Conservation (phyloP, 2,329 filamentous ascomycete species). For the Akanthomyces lecanii region DNA sequence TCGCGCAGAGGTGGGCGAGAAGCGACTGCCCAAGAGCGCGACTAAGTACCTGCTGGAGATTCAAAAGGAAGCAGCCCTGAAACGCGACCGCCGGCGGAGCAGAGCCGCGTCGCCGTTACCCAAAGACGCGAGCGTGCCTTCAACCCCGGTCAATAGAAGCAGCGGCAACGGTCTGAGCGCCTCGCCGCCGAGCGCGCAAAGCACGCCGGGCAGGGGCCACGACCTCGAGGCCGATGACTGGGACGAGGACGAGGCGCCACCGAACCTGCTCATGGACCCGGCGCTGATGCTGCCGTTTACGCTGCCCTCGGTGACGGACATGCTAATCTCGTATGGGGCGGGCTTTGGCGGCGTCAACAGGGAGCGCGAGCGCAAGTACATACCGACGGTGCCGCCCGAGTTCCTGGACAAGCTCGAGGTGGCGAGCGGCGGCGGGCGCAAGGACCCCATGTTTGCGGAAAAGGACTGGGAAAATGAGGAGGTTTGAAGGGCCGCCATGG, state of each 20-base stretch:
- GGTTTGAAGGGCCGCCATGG: slow-evolving; percentile 31
- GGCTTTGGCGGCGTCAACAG: slow-evolving; percentile 90
- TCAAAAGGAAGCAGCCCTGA: slow-evolving; percentile 63
- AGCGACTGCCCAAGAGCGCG: slow-evolving; percentile 80
- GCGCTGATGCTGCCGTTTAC: slow-evolving; percentile 91
- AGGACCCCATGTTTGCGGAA: slow-evolving; percentile 56
- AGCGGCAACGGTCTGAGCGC: slow-evolving; percentile 41
- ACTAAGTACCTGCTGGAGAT: slow-evolving; percentile 80
- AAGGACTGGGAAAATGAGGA: slow-evolving; percentile 66
- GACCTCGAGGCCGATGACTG: slow-evolving; percentile 37
- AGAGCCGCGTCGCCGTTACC: slow-evolving; percentile 41
- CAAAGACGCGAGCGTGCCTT: slow-evolving; percentile 33
- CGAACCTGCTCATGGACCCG: slow-evolving; percentile 78
- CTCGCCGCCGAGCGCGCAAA: slow-evolving; percentile 38
- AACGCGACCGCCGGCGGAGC: slow-evolving; percentile 51
- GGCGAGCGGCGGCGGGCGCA: slow-evolving; percentile 40
- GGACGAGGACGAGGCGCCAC: slow-evolving; percentile 60
- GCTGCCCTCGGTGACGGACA: slow-evolving; percentile 93
- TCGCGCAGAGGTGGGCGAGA: slow-evolving; percentile 90
- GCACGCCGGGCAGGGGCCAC: slow-evolving; percentile 34
- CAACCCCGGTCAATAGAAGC: slow-evolving; percentile 38
- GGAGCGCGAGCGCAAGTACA: slow-evolving; percentile 90
- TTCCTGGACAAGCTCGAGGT: slow-evolving; percentile 83
- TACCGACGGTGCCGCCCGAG: slow-evolving; percentile 89
- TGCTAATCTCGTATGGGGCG: slow-evolving; percentile 92